Evolutionary conservation across 768 basidiomycete species (phyloP), one percentile per base, ranked within the genome.

Genomic region (Clavaria fumosa): DNA sequence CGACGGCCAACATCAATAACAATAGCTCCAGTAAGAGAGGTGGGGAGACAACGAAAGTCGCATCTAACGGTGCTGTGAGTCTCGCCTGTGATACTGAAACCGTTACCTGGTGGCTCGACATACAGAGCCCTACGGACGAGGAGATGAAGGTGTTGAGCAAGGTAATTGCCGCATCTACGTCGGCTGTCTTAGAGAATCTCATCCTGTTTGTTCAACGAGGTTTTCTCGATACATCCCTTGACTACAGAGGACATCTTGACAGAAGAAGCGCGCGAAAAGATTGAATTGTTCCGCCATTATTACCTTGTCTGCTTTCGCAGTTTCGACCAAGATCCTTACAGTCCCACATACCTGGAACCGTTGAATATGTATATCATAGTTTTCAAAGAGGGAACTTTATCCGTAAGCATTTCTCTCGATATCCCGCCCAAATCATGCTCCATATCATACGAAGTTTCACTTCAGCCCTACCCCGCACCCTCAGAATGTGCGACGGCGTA

Each of bases 331-430:
- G 95, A 97, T 57, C 82, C 78, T 17, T 96, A 96, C 62, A 88
- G 84, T 50, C 90, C 91, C 12, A 97, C 90, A 1, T 79, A 97
- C 56, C 76, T 99, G 32, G 93, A 99, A 55, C 95, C 95, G 11
- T 66, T 97, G 45, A 99, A 99, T 60, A 97, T 96, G 93, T 99
- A 99, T 60, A 93, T 99, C 48, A 84, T 97, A 48, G 95, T 99
- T 34, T 96, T 99, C 63, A 72, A 93, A 17, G 95, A 97, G 55
- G 95, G 95, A 12, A 96, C 78, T 2, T 63, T 97, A 34, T 95
- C 89, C 6, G 91, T 95, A 50, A 50, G 79, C 68, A 10, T 39
- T 15, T 21, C 32, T 6, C 17, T 18, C 37, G 4, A 24, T 7
- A 22, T 23, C 23, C n/a, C 17, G 30, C 30, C 26, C 17, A 26